Conservation (phyloP, 345 rosid species). For the Triadica sebifera region DNA sequence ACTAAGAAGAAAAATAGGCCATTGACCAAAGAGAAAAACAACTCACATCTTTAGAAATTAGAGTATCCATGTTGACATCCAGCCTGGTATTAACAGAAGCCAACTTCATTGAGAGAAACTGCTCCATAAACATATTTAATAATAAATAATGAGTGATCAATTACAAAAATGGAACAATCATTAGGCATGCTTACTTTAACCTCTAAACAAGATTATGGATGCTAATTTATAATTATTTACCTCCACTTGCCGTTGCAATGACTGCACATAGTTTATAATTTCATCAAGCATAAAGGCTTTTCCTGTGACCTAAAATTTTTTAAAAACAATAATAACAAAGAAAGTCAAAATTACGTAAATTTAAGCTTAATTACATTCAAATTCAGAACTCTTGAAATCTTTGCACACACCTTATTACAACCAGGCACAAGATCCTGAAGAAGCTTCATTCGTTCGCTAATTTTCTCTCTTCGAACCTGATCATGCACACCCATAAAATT, state of each 20-base stretch:
- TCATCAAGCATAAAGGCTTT: conserved; percentile 92
- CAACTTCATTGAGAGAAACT: conserved; percentile 93
- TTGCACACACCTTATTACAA: conserved; percentile 69
- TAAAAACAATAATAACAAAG: neutral
- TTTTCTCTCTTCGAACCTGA: conserved; percentile 91
- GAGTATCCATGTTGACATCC: conserved; percentile 61
- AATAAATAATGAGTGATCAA: neutral
- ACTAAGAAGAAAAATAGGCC: neutral
- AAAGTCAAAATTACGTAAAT: neutral
- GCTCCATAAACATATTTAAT: conserved; percentile 20
- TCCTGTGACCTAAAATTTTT: conserved; percentile 61
- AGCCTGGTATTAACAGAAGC: conserved; percentile 73
- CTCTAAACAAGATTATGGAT: neutral
- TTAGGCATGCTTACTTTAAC: conserved; percentile 6
- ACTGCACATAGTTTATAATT: conserved; percentile 88
- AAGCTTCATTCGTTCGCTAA: conserved; percentile 93
- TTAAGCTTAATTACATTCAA: neutral
- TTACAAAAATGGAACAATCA: neutral
- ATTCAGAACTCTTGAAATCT: neutral
- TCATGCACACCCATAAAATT: neutral
- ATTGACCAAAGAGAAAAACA: conserved; percentile 9
- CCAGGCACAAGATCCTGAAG: conserved; percentile 98
- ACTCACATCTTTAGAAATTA: conserved; percentile 74
- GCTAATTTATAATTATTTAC: conserved; percentile 34
- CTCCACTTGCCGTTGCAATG: conserved; percentile 93